Base-by-base conservation (phyloP, 176 grass and related monocot genomes). In the Saccharum officinarum region DNA sequence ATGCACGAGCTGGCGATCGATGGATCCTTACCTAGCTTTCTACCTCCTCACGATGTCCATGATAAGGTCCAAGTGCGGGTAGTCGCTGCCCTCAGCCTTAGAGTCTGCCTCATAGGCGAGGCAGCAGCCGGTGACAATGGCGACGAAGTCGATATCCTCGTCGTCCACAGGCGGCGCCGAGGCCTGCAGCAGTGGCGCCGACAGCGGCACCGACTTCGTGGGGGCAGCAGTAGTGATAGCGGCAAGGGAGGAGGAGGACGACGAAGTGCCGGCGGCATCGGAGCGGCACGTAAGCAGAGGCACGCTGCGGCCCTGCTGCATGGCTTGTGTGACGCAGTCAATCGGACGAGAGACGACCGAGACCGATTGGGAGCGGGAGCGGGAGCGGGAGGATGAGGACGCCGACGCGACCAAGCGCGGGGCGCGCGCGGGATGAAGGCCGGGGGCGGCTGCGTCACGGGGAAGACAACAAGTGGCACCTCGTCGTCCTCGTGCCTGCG, bases 51-150 rank as follows among this genome's bases (percentile, higher is more conserved):
- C 18, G 33, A 86, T 41, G 67, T 88, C 81, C 54, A 42, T 88
- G 87, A 88, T 73, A 44, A 88, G 75, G 62, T 88, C 86, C 6
- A 71, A 11, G 22, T 88, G 74, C 16, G 66, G 67, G 75, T 88
- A 88, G 67, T 20, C 38, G 7, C 7, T 16, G 7, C 54, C 7
- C 5, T 22, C 54, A 10, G 50, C 17, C n/a, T 73, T 1, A 3
- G 63, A 11, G 3, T 40, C 71, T 8, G 62, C 83, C 20, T 68
- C 69, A 0, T 41, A 55, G 2, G 18, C 64, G 0, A 50, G 17
- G 15, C 38, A 50, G 8, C 8, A 55, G 52, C 2, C 0, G 52
- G 52, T 55, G 6, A 55, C 52, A 55, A 55, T 20, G 18, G 18
- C 7, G 52, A 55, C 52, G 7, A 55, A 8, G 52, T 55, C 52